Percentiles rank a stretch among this genome's conserved stretches.
These are phyloP conservation scores for Plasmodium fragile DNA, from an alignment of 169 alveolate genomes.

Conservation along the genomic window DNA sequence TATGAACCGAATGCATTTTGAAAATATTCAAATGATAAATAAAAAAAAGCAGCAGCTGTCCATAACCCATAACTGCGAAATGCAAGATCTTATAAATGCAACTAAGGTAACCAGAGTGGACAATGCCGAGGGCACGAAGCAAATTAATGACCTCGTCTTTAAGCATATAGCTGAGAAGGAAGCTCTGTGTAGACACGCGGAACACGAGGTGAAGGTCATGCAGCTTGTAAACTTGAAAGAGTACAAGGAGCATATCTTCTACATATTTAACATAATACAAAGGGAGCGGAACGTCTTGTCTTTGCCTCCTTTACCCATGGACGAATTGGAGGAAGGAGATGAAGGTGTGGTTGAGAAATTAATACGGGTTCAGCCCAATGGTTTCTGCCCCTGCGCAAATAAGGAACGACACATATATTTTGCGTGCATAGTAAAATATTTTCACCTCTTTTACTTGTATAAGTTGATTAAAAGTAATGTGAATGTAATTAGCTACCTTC, in stretches of 20 bases:
- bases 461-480: conserved; percentile 39
- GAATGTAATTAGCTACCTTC: conserved; percentile 21
- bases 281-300: conserved; percentile 20
- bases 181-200: conserved; percentile 62
- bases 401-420: not conserved
- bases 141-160: conserved; percentile 56
- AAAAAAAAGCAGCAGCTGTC: conserved; percentile 49
- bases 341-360: not conserved
- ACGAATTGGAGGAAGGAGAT: not conserved
- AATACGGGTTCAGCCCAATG: not conserved
- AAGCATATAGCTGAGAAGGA: conserved; percentile 72
- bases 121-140: not conserved
- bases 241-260: conserved; percentile 52
- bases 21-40: conserved; percentile 23
- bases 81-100: conserved; percentile 61
- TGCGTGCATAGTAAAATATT: conserved; percentile 3
- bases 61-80: conserved; percentile 69
- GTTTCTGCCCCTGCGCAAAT: not conserved
- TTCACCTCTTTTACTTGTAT: conserved; percentile 30
- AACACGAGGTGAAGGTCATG: conserved; percentile 50
- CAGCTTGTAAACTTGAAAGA: conserved; percentile 40
- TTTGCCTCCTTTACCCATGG: conserved; percentile 67
- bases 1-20: conserved; percentile 31
- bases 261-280: conserved; percentile 46
- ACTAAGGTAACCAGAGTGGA: conserved; percentile 28